These are phyloP conservation scores for Podaxis mareebaensis DNA, from an alignment of 768 basidiomycete genomes.

Conservation along the genomic window DNA sequence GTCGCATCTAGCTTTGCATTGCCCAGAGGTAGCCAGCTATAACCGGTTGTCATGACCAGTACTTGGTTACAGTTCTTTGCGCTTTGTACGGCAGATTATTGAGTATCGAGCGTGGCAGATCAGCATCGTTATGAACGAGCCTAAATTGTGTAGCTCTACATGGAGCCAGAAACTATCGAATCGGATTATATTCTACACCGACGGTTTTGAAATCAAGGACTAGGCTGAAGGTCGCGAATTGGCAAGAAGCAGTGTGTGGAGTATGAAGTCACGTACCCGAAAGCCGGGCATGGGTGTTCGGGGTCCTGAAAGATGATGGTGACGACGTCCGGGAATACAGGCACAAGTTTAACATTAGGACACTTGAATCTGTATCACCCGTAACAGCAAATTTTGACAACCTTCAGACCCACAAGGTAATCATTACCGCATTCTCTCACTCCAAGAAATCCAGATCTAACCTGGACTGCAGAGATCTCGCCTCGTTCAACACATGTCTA, in stretches of 20 bases:
- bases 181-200: neutral
- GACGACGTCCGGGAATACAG: slow-evolving; percentile 8
- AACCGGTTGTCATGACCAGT: no score
- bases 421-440: slow-evolving; percentile 7
- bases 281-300: neutral
- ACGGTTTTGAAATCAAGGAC: neutral
- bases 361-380: slow-evolving; percentile 7
- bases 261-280: neutral
- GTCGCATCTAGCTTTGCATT: neutral
- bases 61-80: neutral
- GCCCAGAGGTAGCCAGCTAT: neutral
- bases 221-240: neutral
- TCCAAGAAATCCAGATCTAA: slow-evolving; percentile 4
- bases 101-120: neutral
- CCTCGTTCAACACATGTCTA: neutral
- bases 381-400: slow-evolving; percentile 14
- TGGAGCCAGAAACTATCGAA: neutral
- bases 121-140: neutral
- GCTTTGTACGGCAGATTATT: neutral
- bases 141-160: neutral
- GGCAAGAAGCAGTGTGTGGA: neutral
- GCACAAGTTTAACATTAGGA: slow-evolving; percentile 12
- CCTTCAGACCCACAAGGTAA: slow-evolving; percentile 13
- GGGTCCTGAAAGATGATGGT: slow-evolving; percentile 2
- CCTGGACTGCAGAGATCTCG: slow-evolving; percentile 1